Base-by-base conservation (phyloP, 306 rosid genomes). In the Malus orientalis region DNA sequence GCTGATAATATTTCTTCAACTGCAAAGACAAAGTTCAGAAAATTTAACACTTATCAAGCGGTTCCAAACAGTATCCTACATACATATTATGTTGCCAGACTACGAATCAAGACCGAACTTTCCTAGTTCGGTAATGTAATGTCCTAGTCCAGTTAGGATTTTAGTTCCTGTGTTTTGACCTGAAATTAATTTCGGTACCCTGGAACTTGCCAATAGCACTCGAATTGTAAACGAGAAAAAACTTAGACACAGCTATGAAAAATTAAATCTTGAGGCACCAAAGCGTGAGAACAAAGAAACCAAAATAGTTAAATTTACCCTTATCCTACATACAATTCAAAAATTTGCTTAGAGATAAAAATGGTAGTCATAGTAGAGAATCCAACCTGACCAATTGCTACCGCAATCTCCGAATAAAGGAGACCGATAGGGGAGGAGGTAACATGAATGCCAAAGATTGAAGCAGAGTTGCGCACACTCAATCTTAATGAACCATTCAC, bases 381-480 rank as follows among this genome's bases (percentile, higher is more conserved):
- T 12, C 30, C 72, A 74, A 92, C 98, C 96, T 87, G 89, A 68
- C 99, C 99, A 64, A 90, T 86, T 23, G 97, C 97, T 33, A 92
- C 86, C 45, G 90, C 62, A 79, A 95, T 91, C 65, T 91, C 96
- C 6, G 90, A 88, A 78, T 86, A 95, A 60, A 88, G 69, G 62
- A 95, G 97, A 81, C 78, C 84, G 84, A 90, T 76, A 53, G 93
- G 87, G 6, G 90, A 58, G 70, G 96, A 90, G 89, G 84, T 91
- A 1, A 95, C 96, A 70, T 95, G 97, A 36, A 95, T 95, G 38
- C 99, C 99, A 77, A 92, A 95, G 67, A 90, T 82, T 9, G 97
- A 85, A 65, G 99, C 96, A 66, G 99, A 95, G 76, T 95, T 95
- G 81, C 87, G 91, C 6, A 95, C 87, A 68, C 59, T 89, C 78